Conservation (phyloP, 768 basidiomycete genomes). For the Lactarius sanguifluus region DNA sequence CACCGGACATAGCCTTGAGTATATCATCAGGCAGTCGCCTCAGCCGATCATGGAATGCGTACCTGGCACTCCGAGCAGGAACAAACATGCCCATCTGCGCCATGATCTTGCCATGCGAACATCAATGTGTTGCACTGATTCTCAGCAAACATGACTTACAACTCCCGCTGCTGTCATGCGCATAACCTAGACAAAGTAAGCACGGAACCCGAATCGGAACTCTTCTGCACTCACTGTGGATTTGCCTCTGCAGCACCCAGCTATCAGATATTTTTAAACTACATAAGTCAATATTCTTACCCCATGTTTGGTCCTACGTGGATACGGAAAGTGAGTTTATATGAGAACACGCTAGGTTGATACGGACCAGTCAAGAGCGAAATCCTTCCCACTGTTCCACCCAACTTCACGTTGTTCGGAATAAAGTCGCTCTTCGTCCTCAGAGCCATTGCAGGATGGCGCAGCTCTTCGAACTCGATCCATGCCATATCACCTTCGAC, state of each 20-base stretch:
- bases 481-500: constrained; percentile 77
- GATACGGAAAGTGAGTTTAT: constrained; percentile 5
- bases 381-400: constrained; percentile 70
- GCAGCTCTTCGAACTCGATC: constrained; percentile 83
- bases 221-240: constrained; percentile 54
- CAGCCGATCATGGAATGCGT: constrained; percentile 28
- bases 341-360: constrained; percentile 3
- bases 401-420: constrained; percentile 88
- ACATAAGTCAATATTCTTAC: constrained; percentile 44
- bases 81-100: constrained; percentile 96
- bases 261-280: background rate
- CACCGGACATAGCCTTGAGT: constrained; percentile 73
- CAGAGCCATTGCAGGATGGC: constrained; percentile 84
- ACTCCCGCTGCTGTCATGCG: constrained; percentile 96
- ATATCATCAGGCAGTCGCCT: constrained; percentile 11
- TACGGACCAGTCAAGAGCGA: constrained; percentile 79
- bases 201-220: background rate
- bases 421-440: constrained; percentile 75
- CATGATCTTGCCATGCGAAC: constrained; percentile 58
- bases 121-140: background rate
- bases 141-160: constrained; percentile 42
- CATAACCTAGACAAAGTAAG: constrained; percentile 55
- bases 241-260: constrained; percentile 54
- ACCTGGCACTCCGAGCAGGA: constrained; percentile 81
- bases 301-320: constrained; percentile 80